Percentiles rank a stretch among this genome's conserved stretches.
These are phyloP conservation scores for Henckelia pumila DNA, from an alignment of 257 asterid genomes.

Conservation along the genomic window DNA sequence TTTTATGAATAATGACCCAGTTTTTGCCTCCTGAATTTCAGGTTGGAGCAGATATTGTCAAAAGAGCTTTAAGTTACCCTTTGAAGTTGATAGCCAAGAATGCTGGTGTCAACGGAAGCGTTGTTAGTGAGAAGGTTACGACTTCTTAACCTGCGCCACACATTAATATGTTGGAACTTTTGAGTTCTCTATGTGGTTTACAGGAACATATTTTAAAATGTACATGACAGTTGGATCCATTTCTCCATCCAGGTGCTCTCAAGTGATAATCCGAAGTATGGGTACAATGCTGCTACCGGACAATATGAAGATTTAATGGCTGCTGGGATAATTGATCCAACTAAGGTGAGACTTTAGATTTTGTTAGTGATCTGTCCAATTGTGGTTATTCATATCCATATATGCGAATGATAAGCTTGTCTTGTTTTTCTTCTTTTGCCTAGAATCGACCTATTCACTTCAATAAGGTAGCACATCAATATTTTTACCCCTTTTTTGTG, in stretches of 20 bases:
- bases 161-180: background rate
- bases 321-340: slow-evolving; percentile 62
- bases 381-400: too few species aligned
- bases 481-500: too few species aligned
- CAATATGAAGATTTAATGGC: slow-evolving; percentile 53
- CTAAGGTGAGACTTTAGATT: slow-evolving; percentile 36
- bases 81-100: slow-evolving; percentile 61
- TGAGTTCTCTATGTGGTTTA: background rate
- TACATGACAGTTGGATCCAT: background rate
- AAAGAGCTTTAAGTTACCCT: slow-evolving; percentile 57
- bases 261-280: slow-evolving; percentile 44
- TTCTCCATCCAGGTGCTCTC: slow-evolving; percentile 39
- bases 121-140: slow-evolving; percentile 54
- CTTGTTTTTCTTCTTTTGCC: too few species aligned
- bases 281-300: slow-evolving; percentile 66
- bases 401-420: too few species aligned
- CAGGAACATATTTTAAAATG: background rate
- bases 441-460: too few species aligned
- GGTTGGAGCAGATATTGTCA: slow-evolving; percentile 65
- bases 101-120: slow-evolving; percentile 56
- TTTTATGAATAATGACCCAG: background rate
- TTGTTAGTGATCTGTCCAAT: background rate
- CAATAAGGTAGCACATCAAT: too few species aligned
- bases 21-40: slow-evolving; percentile 3
- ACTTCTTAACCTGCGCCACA: background rate